These are phyloP conservation scores for Coffea eugenioides DNA, from an alignment of 257 asterid species.

Conservation along the genomic window DNA sequence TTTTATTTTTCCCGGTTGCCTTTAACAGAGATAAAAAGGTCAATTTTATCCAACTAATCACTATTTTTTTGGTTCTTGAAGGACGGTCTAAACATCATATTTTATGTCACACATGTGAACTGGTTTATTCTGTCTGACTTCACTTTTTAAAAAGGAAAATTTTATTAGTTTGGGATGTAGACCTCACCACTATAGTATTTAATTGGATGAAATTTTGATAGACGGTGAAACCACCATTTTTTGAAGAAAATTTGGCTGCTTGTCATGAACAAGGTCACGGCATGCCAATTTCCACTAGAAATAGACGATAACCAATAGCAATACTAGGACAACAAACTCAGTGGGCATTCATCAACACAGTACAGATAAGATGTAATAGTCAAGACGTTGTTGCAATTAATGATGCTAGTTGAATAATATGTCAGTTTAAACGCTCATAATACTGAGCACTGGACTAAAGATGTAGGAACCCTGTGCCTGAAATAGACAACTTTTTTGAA, in stretches of 20 bases:
- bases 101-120: neutral
- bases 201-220: neutral
- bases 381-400: neutral
- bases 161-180: neutral
- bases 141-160: neutral
- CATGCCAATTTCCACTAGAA: too few relatives aligned
- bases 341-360: too few relatives aligned
- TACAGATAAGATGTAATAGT: too few relatives aligned
- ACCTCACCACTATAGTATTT: neutral
- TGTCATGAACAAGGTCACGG: too few relatives aligned
- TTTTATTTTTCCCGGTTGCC: neutral
- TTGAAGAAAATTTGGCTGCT: neutral
- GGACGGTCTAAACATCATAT: neutral
- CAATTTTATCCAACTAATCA: neutral
- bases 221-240: neutral
- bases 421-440: too few relatives aligned
- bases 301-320: too few relatives aligned
- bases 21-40: neutral
- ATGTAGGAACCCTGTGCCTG: neutral
- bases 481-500: too few relatives aligned
- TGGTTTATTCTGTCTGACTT: neutral
- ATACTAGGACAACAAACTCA: too few relatives aligned
- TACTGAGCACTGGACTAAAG: too few relatives aligned
- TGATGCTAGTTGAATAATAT: too few relatives aligned
- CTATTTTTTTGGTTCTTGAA: too few relatives aligned